A percentile compares a stretch with the other conserved stretches of the same genome.
Conservation (phyloP, 805 yeast species). For the Pichia manshurica region DNA sequence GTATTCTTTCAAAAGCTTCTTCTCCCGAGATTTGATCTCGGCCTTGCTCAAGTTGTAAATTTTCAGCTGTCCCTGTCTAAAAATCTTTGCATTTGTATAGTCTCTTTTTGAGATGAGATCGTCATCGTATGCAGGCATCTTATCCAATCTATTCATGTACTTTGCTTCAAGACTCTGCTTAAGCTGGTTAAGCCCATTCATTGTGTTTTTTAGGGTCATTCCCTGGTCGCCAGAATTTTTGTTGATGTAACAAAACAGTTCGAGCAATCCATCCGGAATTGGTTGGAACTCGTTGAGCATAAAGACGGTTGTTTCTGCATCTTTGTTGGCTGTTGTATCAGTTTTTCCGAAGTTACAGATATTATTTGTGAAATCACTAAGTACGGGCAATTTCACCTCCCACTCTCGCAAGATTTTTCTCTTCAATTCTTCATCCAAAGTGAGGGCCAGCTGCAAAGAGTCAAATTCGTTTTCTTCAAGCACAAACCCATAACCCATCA, state of each 20-base stretch:
- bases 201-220: slow-evolving; percentile 43
- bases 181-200: slow-evolving; percentile 59
- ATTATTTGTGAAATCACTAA: slow-evolving; percentile 27
- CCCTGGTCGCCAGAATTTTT: slow-evolving; percentile 41
- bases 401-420: slow-evolving; percentile 12
- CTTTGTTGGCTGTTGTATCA: background rate
- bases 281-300: slow-evolving; percentile 26
- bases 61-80: slow-evolving; percentile 37
- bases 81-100: slow-evolving; percentile 28
- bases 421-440: slow-evolving; percentile 18
- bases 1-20: slow-evolving; percentile 32
- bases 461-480: slow-evolving; percentile 53
- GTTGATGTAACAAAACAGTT: slow-evolving; percentile 49
- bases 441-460: slow-evolving; percentile 52
- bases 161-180: slow-evolving; percentile 49
- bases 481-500: slow-evolving; percentile 79
- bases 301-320: slow-evolving; percentile 18
- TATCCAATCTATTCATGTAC: slow-evolving; percentile 22
- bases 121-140: slow-evolving; percentile 9
- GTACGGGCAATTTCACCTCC: slow-evolving; percentile 22
- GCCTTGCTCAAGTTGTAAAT: slow-evolving; percentile 35
- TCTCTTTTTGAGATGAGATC: slow-evolving; percentile 10
- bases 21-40: slow-evolving; percentile 39
- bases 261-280: slow-evolving; percentile 42
- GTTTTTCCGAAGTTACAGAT: slow-evolving; percentile 6